A percentile compares a stretch with the other conserved stretches of the same genome.
phyloP scores from a whole-genome alignment of 2,329 filamentous ascomycete species.

The Aureobasidium pullulans region DNA sequence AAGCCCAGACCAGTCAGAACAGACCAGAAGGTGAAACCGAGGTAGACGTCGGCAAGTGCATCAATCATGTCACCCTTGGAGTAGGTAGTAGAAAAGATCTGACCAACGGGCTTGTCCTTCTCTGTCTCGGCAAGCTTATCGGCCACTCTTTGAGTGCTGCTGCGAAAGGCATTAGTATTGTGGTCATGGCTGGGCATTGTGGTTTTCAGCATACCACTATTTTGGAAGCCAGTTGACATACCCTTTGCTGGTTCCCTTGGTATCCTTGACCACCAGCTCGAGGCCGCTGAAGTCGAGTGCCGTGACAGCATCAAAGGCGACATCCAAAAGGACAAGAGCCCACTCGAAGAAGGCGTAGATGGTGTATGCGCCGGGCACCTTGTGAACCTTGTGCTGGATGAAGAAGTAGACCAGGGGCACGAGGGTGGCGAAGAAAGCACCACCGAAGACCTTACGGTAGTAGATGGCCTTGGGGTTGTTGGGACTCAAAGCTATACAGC shows the following conservation, averaged over 20 bases:
- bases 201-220: slow-evolving; percentile 41
- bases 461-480: slow-evolving; percentile 74
- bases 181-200: background rate
- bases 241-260: slow-evolving; percentile 90
- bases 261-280: slow-evolving; percentile 80
- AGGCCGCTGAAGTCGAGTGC: slow-evolving; percentile 84
- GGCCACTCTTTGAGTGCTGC: slow-evolving; percentile 39
- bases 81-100: slow-evolving; percentile 64
- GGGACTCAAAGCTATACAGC: slow-evolving; percentile 81
- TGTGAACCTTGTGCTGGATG: slow-evolving; percentile 97
- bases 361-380: slow-evolving; percentile 89
- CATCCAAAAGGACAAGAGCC: slow-evolving; percentile 88
- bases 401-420: slow-evolving; percentile 93
- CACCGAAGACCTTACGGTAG: slow-evolving; percentile 79
- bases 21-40: slow-evolving; percentile 94
- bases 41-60: slow-evolving; percentile 80
- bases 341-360: slow-evolving; percentile 98
- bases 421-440: slow-evolving; percentile 82
- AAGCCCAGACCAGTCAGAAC: slow-evolving; percentile 84
- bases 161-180: slow-evolving; percentile 20
- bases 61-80: slow-evolving; percentile 69
- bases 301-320: slow-evolving; percentile 92
- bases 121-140: slow-evolving; percentile 22
- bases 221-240: slow-evolving; percentile 95
- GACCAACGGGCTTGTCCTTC: slow-evolving; percentile 65